Base-by-base conservation (phyloP, 31 red algal genomes). In the Odonthalia washingtoniensis region DNA sequence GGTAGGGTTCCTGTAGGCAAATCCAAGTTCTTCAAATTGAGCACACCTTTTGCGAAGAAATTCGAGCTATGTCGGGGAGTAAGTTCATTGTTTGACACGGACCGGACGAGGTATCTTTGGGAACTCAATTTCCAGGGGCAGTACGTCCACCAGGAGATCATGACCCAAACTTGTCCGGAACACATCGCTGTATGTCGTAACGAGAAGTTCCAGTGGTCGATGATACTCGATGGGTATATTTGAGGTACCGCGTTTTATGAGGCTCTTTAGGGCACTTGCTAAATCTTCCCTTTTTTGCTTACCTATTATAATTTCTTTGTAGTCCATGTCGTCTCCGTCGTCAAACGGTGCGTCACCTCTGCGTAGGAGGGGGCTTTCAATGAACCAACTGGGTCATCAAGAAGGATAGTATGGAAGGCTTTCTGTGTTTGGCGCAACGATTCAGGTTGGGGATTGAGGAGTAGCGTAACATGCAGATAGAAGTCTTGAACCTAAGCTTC, bases 301-400 rank as follows among this genome's bases (percentile, higher is more conserved):
- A 3, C 84, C 84, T 30, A 87, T 41, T 18, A 80, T 75, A 5
- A 89, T 52, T 40, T 80, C 85, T 65, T 89, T 89, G 75, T 89
- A 89, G 63, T 89, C 85, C 0, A 89, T 63, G 39, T 89, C 75
- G 38, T 80, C 85, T n/a, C 85, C 85, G 80, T 89, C 74, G 18
- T 80, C 44, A 2, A 89, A 36, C 3, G 74, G 74, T 33, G 80
- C 78, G 41, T 70, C 61, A 4, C 63, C 75, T n/a, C n/a, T n/a
- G n/a, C n/a, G n/a, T n/a, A n/a, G n/a, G n/a, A n/a, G n/a, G n/a
- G n/a, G n/a, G n/a, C n/a, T n/a, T n/a, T n/a, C n/a, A n/a, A n/a
- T n/a, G n/a, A n/a, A n/a, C n/a, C n/a, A n/a, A n/a, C n/a, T n/a
- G n/a, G n/a, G n/a, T n/a, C n/a, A n/a, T n/a, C n/a, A n/a, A n/a